Conservation (phyloP, 352 stramenopile species). For the Pythium volutum region DNA sequence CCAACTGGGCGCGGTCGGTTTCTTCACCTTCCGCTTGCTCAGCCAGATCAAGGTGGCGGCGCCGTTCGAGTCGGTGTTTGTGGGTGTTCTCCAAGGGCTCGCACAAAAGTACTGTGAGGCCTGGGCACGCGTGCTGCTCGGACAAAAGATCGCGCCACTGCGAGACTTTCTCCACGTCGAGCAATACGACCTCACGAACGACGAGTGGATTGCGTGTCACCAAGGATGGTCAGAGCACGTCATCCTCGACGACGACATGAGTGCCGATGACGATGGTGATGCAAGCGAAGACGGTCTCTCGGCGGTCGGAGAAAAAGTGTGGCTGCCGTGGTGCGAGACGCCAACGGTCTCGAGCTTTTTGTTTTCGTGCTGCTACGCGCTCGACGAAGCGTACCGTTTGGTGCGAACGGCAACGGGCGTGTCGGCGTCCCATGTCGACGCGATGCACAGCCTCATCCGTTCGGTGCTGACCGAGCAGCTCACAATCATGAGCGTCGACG, state of each 20-base stretch:
- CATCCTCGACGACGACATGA: constrained; percentile 33
- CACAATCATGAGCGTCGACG: constrained; percentile 66
- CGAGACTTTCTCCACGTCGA: constrained; percentile 58
- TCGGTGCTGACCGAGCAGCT: constrained; percentile 74
- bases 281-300: constrained; percentile 37
- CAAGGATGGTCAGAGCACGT: constrained; percentile 75
- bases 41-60: constrained; percentile 38
- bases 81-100: constrained; percentile 45
- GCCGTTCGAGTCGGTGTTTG: constrained; percentile 49
- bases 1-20: constrained; percentile 35
- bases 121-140: constrained; percentile 54
- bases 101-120: constrained; percentile 66
- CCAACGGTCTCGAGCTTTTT: constrained; percentile 80
- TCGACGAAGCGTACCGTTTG: constrained; percentile 78
- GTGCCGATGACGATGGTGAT: constrained; percentile 32
- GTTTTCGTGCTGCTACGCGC: constrained; percentile 77
- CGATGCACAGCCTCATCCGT: constrained; percentile 68
- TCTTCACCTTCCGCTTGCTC: constrained; percentile 52
- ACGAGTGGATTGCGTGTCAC: constrained; percentile 76
- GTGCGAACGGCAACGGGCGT: constrained; percentile 41
- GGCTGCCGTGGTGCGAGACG: constrained; percentile 83
- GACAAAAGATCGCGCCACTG: constrained; percentile 65
- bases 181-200: constrained; percentile 69
- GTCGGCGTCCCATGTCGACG: constrained; percentile 39
- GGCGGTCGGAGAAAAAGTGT: constrained; percentile 57